Base-by-base conservation (phyloP, 1,284 basidiomycete genomes). In the Mycena sp. region DNA sequence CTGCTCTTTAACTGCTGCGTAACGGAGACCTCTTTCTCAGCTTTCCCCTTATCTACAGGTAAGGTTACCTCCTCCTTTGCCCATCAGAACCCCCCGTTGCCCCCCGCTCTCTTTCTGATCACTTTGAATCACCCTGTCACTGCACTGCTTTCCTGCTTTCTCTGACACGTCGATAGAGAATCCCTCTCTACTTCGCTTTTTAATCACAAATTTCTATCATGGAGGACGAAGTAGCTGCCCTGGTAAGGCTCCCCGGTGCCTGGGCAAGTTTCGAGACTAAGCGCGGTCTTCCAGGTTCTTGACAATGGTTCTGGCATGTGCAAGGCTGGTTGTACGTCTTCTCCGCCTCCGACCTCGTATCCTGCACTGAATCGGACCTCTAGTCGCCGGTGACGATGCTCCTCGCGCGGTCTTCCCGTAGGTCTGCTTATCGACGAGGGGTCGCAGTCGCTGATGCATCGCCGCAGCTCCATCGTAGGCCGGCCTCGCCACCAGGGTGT, bases 401-500 rank as follows among this genome's bases (percentile, higher is more conserved):
- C 51, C 51, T 21, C 51, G 51, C 21, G 51, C 51, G 32, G 51
- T 53, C 23, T 53, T 53, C 32, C 51, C 51, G 32, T 53, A 17
- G 7, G 49, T 52, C 17, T 19, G 2, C 7, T 52, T 19, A n/a
- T 32, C n/a, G 10, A 10, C 21, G 26, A 35, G 19, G 19, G 14
- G 25, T 56, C 25, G 28, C 61, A 66, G 64, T 66, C 23, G 64
- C 64, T 59, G 64, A 50, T n/a, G 59, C 53, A 11, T 35, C 35
- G 30, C 23, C 19, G 32, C 35, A 64, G 63, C 19, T 94, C 93
- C 57, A 94, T 97, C 74, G 94, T 96, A 75, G 95, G 94, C 76
- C 93, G 95, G 72, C 93, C 94, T 70, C 92, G 94, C 79, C 94
- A 96, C 83, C 89, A 91, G 80, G 93, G 93, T 85, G 93, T 96